Conservation (phyloP, 805 yeast genomes). For the Candida alai region DNA sequence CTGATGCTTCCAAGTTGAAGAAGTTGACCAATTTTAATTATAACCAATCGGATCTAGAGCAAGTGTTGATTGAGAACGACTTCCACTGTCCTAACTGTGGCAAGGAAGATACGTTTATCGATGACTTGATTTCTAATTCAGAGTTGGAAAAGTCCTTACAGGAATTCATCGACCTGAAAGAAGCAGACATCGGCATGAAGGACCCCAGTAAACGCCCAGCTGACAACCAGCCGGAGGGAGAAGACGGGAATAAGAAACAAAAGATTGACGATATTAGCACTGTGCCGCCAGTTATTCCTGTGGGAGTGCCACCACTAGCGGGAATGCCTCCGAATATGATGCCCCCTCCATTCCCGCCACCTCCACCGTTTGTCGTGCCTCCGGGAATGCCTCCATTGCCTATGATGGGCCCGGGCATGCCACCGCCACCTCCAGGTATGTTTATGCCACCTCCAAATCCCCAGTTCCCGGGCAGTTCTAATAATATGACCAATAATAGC, state of each 20-base stretch:
- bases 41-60: slow-evolving; percentile 35
- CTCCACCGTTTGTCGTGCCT: slow-evolving; percentile 13
- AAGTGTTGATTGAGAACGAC: slow-evolving; percentile 68
- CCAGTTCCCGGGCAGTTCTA: no score
- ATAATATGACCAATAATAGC: no score
- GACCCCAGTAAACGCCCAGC: slow-evolving; percentile 26
- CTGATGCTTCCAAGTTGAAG: slow-evolving; percentile 50
- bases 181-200: slow-evolving; percentile 30
- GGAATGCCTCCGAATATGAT: slow-evolving; percentile 12
- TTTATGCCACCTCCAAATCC: slow-evolving; percentile 6
- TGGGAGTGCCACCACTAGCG: slow-evolving; percentile 11
- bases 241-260: slow-evolving; percentile 25
- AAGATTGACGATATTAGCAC: slow-evolving; percentile 9
- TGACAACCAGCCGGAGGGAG: slow-evolving; percentile 11
- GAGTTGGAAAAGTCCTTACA: slow-evolving; percentile 55
- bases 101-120: slow-evolving; percentile 69
- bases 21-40: slow-evolving; percentile 43
- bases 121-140: slow-evolving; percentile 59
- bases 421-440: slow-evolving; percentile 18
- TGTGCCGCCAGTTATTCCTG: slow-evolving; percentile 1
- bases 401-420: slow-evolving; percentile 18
- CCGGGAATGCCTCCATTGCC: slow-evolving; percentile 13
- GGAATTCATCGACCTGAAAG: slow-evolving; percentile 41
- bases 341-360: slow-evolving; percentile 14
- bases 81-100: slow-evolving; percentile 89